Percentiles rank a stretch among this genome's conserved stretches.
phyloP scores from a whole-genome alignment of 2,329 filamentous ascomycete genomes.

The Stenocarpella maydis region DNA sequence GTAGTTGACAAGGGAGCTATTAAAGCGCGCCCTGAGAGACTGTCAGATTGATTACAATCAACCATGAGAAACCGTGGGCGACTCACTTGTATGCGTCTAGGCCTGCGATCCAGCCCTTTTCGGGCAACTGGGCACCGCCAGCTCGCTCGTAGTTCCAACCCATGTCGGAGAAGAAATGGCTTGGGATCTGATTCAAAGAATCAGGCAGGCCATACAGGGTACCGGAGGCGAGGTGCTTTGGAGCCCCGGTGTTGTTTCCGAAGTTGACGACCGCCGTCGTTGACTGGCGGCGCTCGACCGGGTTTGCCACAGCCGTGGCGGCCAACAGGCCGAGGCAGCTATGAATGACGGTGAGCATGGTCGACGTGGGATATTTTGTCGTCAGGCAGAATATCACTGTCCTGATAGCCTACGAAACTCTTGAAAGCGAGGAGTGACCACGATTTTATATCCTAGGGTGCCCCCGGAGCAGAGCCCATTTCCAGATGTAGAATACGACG shows the following conservation, averaged over 20 bases:
- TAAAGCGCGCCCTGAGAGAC: constrained; percentile 45
- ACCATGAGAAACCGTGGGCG: not conserved
- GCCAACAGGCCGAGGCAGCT: constrained; percentile 19
- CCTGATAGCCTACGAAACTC: not conserved
- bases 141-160: constrained; percentile 38
- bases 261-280: constrained; percentile 38
- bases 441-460: constrained; percentile 3
- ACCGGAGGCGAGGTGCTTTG: constrained; percentile 39
- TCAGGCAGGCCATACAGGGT: constrained; percentile 40
- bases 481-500: constrained; percentile 1
- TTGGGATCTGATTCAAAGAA: constrained; percentile 36
- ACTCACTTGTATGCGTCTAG: constrained; percentile 34
- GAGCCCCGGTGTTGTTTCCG: constrained; percentile 32
- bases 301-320: not conserved
- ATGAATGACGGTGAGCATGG: constrained; percentile 3
- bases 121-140: constrained; percentile 37
- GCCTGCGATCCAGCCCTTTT: constrained; percentile 37
- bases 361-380: not conserved
- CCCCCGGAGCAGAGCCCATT: not conserved
- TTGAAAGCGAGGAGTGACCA: not conserved
- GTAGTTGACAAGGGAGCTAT: constrained; percentile 56
- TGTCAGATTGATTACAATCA: not conserved
- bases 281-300: constrained; percentile 22
- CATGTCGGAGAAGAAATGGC: constrained; percentile 38
- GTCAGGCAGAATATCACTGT: not conserved